phyloP scores from a whole-genome alignment of 2,329 filamentous ascomycete species.

The Beauveria pseudobassiana region DNA sequence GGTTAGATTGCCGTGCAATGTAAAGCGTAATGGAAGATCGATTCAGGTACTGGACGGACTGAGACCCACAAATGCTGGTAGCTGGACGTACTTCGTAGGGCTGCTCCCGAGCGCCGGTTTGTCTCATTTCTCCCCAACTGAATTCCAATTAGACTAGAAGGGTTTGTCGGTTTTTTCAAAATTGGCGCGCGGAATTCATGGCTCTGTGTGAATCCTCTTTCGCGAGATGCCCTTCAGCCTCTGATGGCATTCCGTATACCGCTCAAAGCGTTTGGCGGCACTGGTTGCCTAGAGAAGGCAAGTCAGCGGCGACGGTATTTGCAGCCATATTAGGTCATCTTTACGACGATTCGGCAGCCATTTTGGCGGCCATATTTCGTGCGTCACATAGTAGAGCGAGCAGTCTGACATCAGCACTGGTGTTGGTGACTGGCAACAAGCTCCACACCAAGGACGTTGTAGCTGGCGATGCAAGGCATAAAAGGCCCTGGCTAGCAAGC shows the following conservation, averaged over 20 bases:
- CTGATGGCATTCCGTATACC: neutral
- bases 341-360: neutral
- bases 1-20: neutral
- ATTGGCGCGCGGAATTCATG: neutral
- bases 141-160: neutral
- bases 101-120: neutral
- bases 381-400: neutral
- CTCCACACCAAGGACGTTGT: neutral
- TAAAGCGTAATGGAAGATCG: neutral
- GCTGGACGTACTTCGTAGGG: neutral
- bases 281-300: conserved; percentile 3
- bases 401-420: conserved; percentile 8
- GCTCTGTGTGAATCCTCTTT: neutral
- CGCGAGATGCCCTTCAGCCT: neutral
- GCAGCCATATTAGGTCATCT: conserved; percentile 4
- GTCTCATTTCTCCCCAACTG: neutral
- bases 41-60: neutral
- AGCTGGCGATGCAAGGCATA: neutral
- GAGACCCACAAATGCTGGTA: neutral
- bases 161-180: neutral
- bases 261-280: neutral
- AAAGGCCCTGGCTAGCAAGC: neutral
- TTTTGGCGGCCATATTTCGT: neutral
- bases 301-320: conserved; percentile 7
- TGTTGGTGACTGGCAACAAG: neutral